Percentiles rank a stretch among this genome's conserved stretches.
These are phyloP conservation scores for Camellia lanceoleosa DNA, from an alignment of 148 eudicot genomes.

Conservation along the genomic window DNA sequence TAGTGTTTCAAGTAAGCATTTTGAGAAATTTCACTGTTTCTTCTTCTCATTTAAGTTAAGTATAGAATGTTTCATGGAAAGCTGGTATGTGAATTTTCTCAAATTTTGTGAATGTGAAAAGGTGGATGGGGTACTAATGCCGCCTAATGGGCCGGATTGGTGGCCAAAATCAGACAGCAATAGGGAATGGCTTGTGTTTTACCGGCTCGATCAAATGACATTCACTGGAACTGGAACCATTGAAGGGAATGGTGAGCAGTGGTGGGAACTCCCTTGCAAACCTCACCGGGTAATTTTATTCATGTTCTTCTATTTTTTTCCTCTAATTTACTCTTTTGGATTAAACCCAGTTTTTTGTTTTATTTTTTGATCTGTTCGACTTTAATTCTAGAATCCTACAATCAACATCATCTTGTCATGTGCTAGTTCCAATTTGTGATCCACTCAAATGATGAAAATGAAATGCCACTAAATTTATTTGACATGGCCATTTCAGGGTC, in stretches of 20 bases:
- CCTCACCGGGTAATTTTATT: slow-evolving; percentile 68
- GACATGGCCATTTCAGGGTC: slow-evolving; percentile 58
- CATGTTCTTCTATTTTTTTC: neutral
- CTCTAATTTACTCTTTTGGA: too few species aligned
- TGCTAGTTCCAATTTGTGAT: too few species aligned
- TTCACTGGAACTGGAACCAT: slow-evolving; percentile 76
- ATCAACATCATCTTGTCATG: too few species aligned
- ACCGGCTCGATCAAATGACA: slow-evolving; percentile 60
- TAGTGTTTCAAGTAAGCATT: slow-evolving; percentile 65
- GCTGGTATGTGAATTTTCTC: neutral
- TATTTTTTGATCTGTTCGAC: too few species aligned
- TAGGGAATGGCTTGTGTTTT: slow-evolving; percentile 89
- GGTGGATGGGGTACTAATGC: slow-evolving; percentile 81
- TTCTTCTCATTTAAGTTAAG: too few species aligned
- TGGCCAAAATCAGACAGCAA: slow-evolving; percentile 87
- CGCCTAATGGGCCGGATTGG: slow-evolving; percentile 89
- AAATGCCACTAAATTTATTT: neutral
- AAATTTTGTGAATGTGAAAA: slow-evolving; percentile 9
- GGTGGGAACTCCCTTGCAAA: slow-evolving; percentile 99
- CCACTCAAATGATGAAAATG: too few species aligned
- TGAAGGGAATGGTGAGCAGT: slow-evolving; percentile 82
- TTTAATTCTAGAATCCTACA: too few species aligned
- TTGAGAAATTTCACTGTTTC: neutral
- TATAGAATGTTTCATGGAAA: neutral
- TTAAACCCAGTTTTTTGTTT: too few species aligned